Conservation (phyloP, 2,329 filamentous ascomycete species). For the Alternaria conjuncta region DNA sequence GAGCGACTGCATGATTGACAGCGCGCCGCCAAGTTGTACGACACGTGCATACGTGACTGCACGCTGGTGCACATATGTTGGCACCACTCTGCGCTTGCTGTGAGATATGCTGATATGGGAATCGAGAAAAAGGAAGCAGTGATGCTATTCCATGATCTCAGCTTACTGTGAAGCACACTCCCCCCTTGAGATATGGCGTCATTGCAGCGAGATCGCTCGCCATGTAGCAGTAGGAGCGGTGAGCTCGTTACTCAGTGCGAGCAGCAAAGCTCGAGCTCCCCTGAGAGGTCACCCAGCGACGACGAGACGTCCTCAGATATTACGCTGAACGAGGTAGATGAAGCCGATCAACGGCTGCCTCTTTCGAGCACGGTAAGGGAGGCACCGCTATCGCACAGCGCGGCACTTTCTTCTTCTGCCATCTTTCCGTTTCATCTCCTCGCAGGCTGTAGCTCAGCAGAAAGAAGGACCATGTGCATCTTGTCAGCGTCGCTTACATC, state of each 20-base stretch:
- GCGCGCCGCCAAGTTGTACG: constrained; percentile 9
- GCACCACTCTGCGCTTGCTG: neutral
- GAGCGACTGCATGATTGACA: constrained; percentile 3
- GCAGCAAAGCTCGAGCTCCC: constrained; percentile 16
- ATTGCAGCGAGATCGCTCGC: constrained; percentile 25
- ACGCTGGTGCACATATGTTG: neutral
- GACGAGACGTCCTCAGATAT: constrained; percentile 25
- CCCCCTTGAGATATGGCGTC: constrained; percentile 11
- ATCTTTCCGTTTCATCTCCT: constrained; percentile 34
- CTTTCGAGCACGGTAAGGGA: constrained; percentile 3
- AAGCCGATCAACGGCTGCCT: constrained; percentile 3
- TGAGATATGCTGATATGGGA: neutral
- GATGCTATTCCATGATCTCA: neutral
- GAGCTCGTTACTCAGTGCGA: constrained; percentile 25
- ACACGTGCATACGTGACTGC: neutral
- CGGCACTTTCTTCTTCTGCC: neutral
- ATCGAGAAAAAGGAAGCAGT: constrained; percentile 7
- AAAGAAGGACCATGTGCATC: constrained; percentile 37
- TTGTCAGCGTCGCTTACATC: constrained; percentile 37
- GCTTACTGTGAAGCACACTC: neutral
- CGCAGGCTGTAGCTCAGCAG: constrained; percentile 36
- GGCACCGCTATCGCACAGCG: neutral
- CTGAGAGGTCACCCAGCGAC: constrained; percentile 18
- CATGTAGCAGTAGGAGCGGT: constrained; percentile 23
- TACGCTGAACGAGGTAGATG: constrained; percentile 14